Evolutionary conservation across 495 filamentous ascomycete genomes (phyloP).

Genomic region (Endocarpon pusillum): DNA sequence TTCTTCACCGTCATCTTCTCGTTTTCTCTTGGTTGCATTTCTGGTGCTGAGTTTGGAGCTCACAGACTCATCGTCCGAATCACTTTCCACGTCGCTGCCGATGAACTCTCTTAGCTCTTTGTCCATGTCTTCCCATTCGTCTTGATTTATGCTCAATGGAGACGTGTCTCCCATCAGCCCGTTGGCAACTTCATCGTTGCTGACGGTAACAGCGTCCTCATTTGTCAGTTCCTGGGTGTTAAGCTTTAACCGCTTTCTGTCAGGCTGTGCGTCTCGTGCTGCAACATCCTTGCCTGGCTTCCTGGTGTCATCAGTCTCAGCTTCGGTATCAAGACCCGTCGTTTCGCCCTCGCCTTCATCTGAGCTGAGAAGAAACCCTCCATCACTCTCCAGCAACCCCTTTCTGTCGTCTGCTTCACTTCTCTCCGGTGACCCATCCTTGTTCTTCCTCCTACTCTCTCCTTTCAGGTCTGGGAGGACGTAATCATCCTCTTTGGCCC

Average conservation of each 20-base stretch:
- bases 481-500: conserved; percentile 58
- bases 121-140: not conserved
- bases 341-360: not conserved
- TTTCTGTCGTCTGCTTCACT: conserved; percentile 2
- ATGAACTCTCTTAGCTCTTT: conserved; percentile 1
- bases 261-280: not conserved
- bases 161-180: not conserved
- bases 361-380: conserved; percentile 1
- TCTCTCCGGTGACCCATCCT: conserved; percentile 3
- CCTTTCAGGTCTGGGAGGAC: conserved; percentile 29
- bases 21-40: no score
- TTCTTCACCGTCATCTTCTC: no score
- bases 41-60: no score
- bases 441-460: conserved; percentile 5
- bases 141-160: not conserved
- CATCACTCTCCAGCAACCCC: conserved; percentile 10
- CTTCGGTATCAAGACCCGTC: not conserved
- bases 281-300: not conserved
- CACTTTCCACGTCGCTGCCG: conserved; percentile 1
- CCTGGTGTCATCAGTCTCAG: not conserved
- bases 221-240: not conserved
- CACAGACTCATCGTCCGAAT: not conserved
- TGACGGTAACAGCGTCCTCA: not conserved
- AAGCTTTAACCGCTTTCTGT: not conserved
- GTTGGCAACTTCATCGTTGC: not conserved